Evolutionary conservation across 768 basidiomycete species (phyloP).

Genomic region (Tulasnella sp.): DNA sequence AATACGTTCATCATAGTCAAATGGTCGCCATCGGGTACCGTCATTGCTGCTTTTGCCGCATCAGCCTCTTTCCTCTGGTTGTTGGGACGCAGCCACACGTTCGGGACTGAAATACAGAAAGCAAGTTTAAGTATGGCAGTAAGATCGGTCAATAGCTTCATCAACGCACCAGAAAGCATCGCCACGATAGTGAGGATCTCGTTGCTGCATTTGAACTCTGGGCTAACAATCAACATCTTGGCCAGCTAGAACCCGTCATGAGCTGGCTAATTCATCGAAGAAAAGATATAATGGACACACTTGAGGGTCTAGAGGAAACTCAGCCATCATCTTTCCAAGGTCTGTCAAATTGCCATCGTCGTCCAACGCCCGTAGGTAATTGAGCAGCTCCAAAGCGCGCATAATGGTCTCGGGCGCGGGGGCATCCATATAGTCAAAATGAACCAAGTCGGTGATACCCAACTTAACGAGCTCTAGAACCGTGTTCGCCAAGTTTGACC

Average conservation of each 20-base stretch:
- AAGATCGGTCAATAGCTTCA: neutral
- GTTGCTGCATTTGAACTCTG: slow-evolving; percentile 92
- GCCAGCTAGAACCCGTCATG: slow-evolving; percentile 43
- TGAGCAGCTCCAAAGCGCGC: slow-evolving; percentile 89
- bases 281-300: slow-evolving; percentile 31
- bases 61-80: slow-evolving; percentile 86
- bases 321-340: slow-evolving; percentile 86
- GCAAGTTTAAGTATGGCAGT: too few relatives aligned
- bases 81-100: slow-evolving; percentile 86
- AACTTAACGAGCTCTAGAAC: slow-evolving; percentile 91
- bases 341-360: slow-evolving; percentile 87
- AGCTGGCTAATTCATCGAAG: neutral
- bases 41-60: slow-evolving; percentile 75
- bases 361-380: slow-evolving; percentile 84
- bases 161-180: slow-evolving; percentile 82
- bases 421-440: slow-evolving; percentile 83
- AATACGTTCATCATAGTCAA: slow-evolving; percentile 90
- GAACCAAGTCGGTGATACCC: slow-evolving; percentile 84
- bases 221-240: slow-evolving; percentile 87
- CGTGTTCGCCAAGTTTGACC: slow-evolving; percentile 87
- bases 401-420: slow-evolving; percentile 94
- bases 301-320: slow-evolving; percentile 98
- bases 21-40: slow-evolving; percentile 94
- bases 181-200: slow-evolving; percentile 92
- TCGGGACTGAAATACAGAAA: slow-evolving; percentile 49